Base-by-base conservation (phyloP, 306 rosid genomes). In the Mimosa pudica region DNA sequence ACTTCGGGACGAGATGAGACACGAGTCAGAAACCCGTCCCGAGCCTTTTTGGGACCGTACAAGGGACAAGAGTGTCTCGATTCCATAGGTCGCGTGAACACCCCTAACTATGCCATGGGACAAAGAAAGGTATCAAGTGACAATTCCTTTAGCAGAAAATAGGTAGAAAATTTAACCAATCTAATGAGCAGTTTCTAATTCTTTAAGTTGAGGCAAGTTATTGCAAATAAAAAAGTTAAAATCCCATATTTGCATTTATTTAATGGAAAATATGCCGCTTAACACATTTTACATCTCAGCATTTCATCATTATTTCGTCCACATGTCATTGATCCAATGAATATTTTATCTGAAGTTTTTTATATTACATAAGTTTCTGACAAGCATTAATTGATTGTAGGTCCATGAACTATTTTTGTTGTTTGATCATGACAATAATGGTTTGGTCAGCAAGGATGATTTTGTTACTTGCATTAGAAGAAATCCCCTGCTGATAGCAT, bases 401-500 rank as follows among this genome's bases (percentile, higher is more conserved):
- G 91, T 80, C 16, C 89, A 75, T 77, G 82, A 71, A 20, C 60
- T 81, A 92, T 80, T 91, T 87, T 55, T 55, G 82, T 63, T 92
- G 64, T 91, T 90, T 75, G 97, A 92, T 76, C 17, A 71, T 1
- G 83, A 89, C 66, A 49, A 52, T 0, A 91, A 94, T 16, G 97
- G 90, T 38, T 88, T 74, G 74, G 80, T 92, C 70, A 84, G 84
- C 86, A 86, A 86, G 88, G 88, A 86, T 35, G 93, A 91, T 33
- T 89, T 91, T 77, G 73, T 77, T 42, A 36, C 87, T 45, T 87
- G 92, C 81, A 82, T 94, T 35, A 84, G 84, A 83, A 81, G 52
- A 85, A 91, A 91, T 74, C 97, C 98, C 64, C 87, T 94, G 83
- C 82, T 94, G 69, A 82, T 89, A 42, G 94, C 97, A 9, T 86